Evolutionary conservation across 371 early-diverging fungal species (phyloP), one percentile per base, ranked within the genome.

Genomic region (Mortierella sp.): DNA sequence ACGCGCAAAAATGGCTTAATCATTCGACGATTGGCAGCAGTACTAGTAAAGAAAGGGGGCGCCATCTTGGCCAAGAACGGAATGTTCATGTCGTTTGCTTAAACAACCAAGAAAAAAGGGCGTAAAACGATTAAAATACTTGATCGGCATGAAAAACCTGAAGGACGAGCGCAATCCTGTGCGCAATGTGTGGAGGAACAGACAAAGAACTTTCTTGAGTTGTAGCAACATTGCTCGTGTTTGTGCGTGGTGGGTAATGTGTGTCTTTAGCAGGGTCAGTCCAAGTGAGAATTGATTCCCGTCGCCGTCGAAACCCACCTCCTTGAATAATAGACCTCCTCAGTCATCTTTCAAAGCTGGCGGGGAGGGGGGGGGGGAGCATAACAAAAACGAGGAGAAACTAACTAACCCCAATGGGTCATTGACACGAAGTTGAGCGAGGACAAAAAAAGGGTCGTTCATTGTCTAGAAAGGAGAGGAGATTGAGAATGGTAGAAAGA

Each of bases 291-390:
- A 64, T 64, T 61, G 34, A 64, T 64, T 64, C 64, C 37, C 9
- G 64, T 59, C 53, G 21, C 53, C 37, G 24, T 64, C 34, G 0
- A 64, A 64, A 64, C 64, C 5, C 64, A 40, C 64, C 64, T 64
- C 64, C 64, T 64, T 64, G 31, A 57, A 61, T 3, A 64, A 21
- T 70, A 70, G 46, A 46, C 28, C 14, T 70, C 70, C 28, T 70
- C 70, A 70, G 70, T 70, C 70, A 70, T 43, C 70, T 70, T 46
- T 70, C 24, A 64, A 64, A 64, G 64, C 37, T 31, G 64, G 37
- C 64, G 61, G 54, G 24, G 19, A 9, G 57, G 57, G 9, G 50
- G 24, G 54, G 54, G 59, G 31, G 59, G 0, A 5, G 26, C 14
- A 59, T 6, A 31, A 57, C 14, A 59, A 31, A 26, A 59, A 59